Conservation (phyloP, 441 rosid genomes). For the Erodium texanum region DNA sequence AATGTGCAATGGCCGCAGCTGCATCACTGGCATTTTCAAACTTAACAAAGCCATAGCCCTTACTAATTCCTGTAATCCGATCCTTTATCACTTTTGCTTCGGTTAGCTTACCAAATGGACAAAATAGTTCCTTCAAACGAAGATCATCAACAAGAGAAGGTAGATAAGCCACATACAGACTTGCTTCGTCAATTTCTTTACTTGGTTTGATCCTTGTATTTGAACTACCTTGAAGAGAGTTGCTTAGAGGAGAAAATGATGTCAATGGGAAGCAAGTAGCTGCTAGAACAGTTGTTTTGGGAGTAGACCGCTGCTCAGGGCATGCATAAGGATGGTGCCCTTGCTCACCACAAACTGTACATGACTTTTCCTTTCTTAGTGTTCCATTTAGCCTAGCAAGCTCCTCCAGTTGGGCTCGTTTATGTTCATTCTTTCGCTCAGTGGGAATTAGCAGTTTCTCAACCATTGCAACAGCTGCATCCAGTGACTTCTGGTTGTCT, state of each 20-base stretch:
- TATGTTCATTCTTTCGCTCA: slow-evolving; percentile 16
- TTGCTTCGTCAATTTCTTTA: slow-evolving; percentile 11
- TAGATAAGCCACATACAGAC: slow-evolving; percentile 17
- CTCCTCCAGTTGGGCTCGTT: slow-evolving; percentile 20
- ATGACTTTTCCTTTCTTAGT: slow-evolving; percentile 3
- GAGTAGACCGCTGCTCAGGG: slow-evolving; percentile 14
- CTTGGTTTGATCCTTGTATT: neutral
- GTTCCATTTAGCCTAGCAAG: slow-evolving; percentile 15
- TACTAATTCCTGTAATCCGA: neutral
- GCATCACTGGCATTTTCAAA: slow-evolving; percentile 17
- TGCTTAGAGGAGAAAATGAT: neutral
- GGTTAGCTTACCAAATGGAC: slow-evolving; percentile 17
- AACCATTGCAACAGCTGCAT: slow-evolving; percentile 25
- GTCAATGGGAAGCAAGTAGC: slow-evolving; percentile 6
- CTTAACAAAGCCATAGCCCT: slow-evolving; percentile 16
- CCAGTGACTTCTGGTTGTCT: slow-evolving; percentile 20
- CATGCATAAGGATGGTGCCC: slow-evolving; percentile 18
- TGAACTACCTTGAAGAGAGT: slow-evolving; percentile 2
- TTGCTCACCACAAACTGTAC: slow-evolving; percentile 16
- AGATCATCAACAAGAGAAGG: slow-evolving; percentile 19
- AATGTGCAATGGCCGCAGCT: slow-evolving; percentile 10
- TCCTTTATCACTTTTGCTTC: slow-evolving; percentile 15
- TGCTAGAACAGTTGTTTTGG: neutral
- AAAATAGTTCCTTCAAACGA: slow-evolving; percentile 12
- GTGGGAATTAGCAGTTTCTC: slow-evolving; percentile 25